Base-by-base conservation (phyloP, 1,284 basidiomycete species). In the Microbotryomycetes sp. region DNA sequence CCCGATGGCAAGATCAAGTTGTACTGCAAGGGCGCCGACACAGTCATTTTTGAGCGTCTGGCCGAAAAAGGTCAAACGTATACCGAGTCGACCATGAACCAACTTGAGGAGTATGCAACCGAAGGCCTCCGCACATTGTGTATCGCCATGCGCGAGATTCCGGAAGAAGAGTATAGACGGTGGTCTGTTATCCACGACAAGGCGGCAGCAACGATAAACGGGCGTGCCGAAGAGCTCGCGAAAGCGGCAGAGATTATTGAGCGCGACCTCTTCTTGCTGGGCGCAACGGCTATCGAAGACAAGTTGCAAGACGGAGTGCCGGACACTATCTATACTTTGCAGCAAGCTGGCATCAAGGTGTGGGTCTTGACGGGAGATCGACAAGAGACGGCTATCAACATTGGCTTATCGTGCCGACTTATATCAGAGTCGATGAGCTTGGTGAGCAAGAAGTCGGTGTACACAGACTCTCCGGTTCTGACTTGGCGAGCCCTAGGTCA, bases 381-480 rank as follows among this genome's bases (percentile, higher is more conserved):
- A 64, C 94, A 98, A 78, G 96, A 99, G 77, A 99, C 96, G 2
- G 96, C 96, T 15, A 97, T 98, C 78, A 98, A 98, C 73, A 98
- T 99, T 67, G 96, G 96, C 54, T 85, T 98, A 81, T 93, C 91
- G 2, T 98, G 94, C 78, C 84, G 91, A 63, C 77, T 98, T 66
- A 97, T 98, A 63, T 92, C 91, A 2, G 96, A 98, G 77, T 92
- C 90, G 16, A 99, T 98, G 96, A 97, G 96, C 74, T 71, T 98
- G 78, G 92, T 92, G 70, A 60, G 84, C 74, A n/a, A n/a, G n/a
- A n/a, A n/a, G n/a, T n/a, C n/a, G n/a, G n/a, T n/a, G n/a, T n/a
- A n/a, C 4, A 26, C 21, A 62, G 27, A 41, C 50, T 13, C 29
- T 65, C 31, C 60, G 27, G 53, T 60, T 26, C 57, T 55, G 35